Percentiles rank a stretch among this genome's conserved stretches.
phyloP scores from a whole-genome alignment of 768 basidiomycete genomes.

The Trametes cinnabarina region DNA sequence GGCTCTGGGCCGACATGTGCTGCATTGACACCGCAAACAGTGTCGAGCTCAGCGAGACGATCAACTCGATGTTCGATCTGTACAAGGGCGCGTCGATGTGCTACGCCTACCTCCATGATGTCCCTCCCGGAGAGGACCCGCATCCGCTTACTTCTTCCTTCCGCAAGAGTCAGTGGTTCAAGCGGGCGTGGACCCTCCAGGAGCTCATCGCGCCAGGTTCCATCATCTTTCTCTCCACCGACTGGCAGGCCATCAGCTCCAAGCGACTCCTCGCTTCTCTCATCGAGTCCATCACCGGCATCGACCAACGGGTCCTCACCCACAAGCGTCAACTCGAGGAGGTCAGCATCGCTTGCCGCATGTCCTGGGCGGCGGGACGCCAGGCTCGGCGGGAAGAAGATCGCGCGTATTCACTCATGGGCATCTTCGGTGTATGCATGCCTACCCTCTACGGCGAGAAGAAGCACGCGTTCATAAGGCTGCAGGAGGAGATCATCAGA shows the following conservation, averaged over 20 bases:
- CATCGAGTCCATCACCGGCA: conserved; percentile 9
- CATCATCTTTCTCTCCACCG: conserved; percentile 8
- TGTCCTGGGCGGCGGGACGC: conserved; percentile 15
- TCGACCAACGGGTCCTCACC: conserved; percentile 9
- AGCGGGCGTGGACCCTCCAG: conserved; percentile 13
- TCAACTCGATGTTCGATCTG: conserved; percentile 12
- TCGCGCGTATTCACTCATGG: conserved; percentile 19
- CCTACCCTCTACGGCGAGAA: conserved; percentile 13
- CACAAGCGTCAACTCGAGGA: conserved; percentile 2
- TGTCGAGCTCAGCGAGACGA: conserved; percentile 15
- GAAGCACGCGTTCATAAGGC: conserved; percentile 5
- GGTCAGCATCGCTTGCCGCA: conserved; percentile 10
- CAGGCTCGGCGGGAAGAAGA: conserved; percentile 12
- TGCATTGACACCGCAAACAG: conserved; percentile 17
- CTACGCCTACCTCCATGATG: conserved; percentile 15
- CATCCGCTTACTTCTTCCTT: not conserved
- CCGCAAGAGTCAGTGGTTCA: conserved; percentile 6
- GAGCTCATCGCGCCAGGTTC: conserved; percentile 14
- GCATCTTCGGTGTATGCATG: conserved; percentile 13
- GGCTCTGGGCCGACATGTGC: conserved; percentile 15
- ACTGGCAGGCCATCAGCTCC: conserved; percentile 5
- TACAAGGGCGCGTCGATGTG: conserved; percentile 10
- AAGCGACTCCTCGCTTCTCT: conserved; percentile 4
- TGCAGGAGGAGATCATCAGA: conserved; percentile 13
- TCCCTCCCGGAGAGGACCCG: conserved; percentile 3